Percentiles rank a stretch among this genome's conserved stretches.
Evolutionary conservation across 371 early-diverging fungal species (phyloP).

Genomic region (Blakeslea trispora): DNA sequence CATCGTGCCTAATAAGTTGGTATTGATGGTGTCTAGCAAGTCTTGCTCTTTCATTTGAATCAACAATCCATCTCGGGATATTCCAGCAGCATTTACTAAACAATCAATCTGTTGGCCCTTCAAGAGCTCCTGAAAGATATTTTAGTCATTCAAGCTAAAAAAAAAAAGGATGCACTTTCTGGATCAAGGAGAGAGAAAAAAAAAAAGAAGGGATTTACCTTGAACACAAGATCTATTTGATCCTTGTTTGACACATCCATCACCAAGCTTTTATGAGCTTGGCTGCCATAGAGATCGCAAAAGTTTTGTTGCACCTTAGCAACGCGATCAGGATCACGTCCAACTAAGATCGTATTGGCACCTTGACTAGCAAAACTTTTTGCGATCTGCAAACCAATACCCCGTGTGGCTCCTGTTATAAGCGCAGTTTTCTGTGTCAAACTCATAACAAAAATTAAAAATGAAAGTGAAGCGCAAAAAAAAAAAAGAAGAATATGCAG

Average conservation of each 20-base stretch:
- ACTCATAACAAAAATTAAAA: conserved; percentile 18
- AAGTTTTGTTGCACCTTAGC: conserved; percentile 32
- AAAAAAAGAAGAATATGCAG: too few relatives aligned
- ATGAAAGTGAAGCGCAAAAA: too few relatives aligned
- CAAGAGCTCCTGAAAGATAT: too few relatives aligned
- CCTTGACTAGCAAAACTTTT: conserved; percentile 62
- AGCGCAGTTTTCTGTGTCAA: conserved; percentile 53
- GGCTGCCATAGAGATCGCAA: conserved; percentile 16
- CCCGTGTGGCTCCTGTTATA: conserved; percentile 76
- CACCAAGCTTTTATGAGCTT: conserved; percentile 42
- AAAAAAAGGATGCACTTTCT: too few relatives aligned
- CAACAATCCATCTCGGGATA: conserved; percentile 61
- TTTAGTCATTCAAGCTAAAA: too few relatives aligned
- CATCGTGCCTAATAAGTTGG: conserved; percentile 79
- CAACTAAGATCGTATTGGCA: conserved; percentile 57
- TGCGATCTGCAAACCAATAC: conserved; percentile 73
- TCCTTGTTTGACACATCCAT: conserved; percentile 52
- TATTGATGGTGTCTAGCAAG: conserved; percentile 57
- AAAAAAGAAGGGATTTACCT: conserved; percentile 39
- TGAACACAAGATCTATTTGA: conserved; percentile 41
- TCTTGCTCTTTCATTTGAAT: conserved; percentile 49
- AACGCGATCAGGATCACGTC: conserved; percentile 54
- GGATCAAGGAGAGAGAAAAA: too few relatives aligned
- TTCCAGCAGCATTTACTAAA: conserved; percentile 70
- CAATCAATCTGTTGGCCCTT: conserved; percentile 43